Percentiles rank a stretch among this genome's conserved stretches.
phyloP scores from a whole-genome alignment of 2,329 filamentous ascomycete species.

The Lachnellula arida region DNA sequence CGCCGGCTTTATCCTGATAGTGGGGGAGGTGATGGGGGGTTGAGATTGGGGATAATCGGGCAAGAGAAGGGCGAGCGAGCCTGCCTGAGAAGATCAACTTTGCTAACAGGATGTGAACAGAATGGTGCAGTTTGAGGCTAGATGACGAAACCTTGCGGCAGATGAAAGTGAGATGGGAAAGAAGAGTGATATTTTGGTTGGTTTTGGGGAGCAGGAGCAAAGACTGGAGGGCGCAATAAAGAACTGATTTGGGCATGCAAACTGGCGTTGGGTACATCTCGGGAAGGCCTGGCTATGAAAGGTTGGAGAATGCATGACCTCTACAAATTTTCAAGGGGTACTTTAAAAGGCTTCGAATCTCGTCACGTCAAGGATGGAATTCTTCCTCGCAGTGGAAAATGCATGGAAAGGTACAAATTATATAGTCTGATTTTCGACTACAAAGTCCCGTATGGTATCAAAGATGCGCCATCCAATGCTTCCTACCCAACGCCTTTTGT shows the following conservation, averaged over 20 bases:
- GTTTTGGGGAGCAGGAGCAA: neutral
- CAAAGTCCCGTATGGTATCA: constrained; percentile 23
- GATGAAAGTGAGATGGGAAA: neutral
- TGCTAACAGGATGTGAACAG: constrained; percentile 42
- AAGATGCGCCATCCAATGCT: constrained; percentile 30
- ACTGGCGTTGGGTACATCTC: neutral
- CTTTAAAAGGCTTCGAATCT: neutral
- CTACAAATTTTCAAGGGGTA: neutral
- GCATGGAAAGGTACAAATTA: neutral
- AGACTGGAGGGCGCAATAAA: neutral
- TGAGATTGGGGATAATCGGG: neutral
- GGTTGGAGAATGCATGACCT: neutral
- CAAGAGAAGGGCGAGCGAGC: neutral
- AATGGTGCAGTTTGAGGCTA: constrained; percentile 98
- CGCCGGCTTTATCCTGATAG: neutral
- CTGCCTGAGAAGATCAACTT: neutral
- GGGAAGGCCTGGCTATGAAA: neutral
- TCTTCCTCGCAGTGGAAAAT: neutral
- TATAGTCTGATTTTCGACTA: neutral
- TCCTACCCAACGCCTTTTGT: constrained; percentile 19
- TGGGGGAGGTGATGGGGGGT: neutral
- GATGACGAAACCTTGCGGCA: constrained; percentile 42
- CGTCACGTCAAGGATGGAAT: neutral
- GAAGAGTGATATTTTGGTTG: neutral
- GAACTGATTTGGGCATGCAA: neutral